phyloP scores from a whole-genome alignment of 768 basidiomycete genomes.

The Lepiota venenata region DNA sequence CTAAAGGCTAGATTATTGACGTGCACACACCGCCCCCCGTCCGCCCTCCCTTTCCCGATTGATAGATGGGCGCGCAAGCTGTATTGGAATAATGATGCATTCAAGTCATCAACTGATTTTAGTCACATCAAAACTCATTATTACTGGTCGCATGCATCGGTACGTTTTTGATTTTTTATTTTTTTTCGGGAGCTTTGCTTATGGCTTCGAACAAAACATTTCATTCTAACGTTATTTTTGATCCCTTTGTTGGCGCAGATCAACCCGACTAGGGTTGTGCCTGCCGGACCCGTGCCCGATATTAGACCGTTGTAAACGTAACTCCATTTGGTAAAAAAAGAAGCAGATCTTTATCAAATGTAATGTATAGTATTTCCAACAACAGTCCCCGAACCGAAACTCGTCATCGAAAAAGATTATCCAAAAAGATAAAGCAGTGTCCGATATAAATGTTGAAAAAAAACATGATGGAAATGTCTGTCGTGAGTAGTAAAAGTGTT shows the following conservation, averaged over 20 bases:
- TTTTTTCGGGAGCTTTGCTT: no score
- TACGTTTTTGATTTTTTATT: no score
- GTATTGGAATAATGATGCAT: slow-evolving; percentile 89
- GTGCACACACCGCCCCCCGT: no score
- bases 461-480: neutral
- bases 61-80: slow-evolving; percentile 77
- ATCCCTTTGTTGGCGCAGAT: slow-evolving; percentile 39
- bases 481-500: no score
- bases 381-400: no score
- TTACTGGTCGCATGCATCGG: slow-evolving; percentile 57
- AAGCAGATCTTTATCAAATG: neutral
- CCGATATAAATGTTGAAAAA: neutral
- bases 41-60: neutral
- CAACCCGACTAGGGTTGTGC: slow-evolving; percentile 76
- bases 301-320: slow-evolving; percentile 55
- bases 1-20: neutral
- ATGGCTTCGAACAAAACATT: neutral
- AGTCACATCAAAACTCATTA: slow-evolving; percentile 83
- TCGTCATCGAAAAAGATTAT: no score
- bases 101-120: slow-evolving; percentile 86
- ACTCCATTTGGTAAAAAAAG: neutral
- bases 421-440: no score
- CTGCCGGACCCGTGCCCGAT: slow-evolving; percentile 67
- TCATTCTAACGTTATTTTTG: slow-evolving; percentile 2
- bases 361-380: neutral